These are phyloP conservation scores for Penicillium sp. DNA, from an alignment of 2,329 filamentous ascomycete genomes.

Conservation along the genomic window DNA sequence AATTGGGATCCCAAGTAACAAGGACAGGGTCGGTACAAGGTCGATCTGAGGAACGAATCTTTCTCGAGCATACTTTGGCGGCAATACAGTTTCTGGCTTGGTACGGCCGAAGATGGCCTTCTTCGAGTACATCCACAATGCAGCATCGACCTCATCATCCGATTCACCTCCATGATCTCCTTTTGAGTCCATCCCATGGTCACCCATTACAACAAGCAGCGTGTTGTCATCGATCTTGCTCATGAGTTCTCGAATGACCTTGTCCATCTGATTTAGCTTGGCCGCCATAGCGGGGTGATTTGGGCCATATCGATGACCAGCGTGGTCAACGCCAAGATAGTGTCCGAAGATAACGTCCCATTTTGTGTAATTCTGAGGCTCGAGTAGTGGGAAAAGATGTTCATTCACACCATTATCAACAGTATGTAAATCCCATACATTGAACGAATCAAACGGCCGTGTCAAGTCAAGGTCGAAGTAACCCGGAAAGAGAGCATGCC, in stretches of 20 bases:
- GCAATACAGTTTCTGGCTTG: slow-evolving; percentile 60
- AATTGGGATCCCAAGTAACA: slow-evolving; percentile 88
- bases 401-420: slow-evolving; percentile 94
- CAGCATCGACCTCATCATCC: slow-evolving; percentile 91
- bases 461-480: slow-evolving; percentile 90
- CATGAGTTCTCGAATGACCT: slow-evolving; percentile 73
- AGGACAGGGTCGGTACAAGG: slow-evolving; percentile 85
- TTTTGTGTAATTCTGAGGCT: slow-evolving; percentile 64
- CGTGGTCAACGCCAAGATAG: slow-evolving; percentile 94
- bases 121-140: slow-evolving; percentile 98
- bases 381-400: slow-evolving; percentile 78
- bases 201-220: slow-evolving; percentile 94
- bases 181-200: slow-evolving; percentile 97
- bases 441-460: slow-evolving; percentile 92
- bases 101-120: slow-evolving; percentile 81
- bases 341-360: slow-evolving; percentile 98
- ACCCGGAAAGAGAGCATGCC: slow-evolving; percentile 90
- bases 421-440: slow-evolving; percentile 96
- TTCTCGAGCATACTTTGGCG: slow-evolving; percentile 72
- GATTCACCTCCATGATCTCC: slow-evolving; percentile 99
- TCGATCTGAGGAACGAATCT: slow-evolving; percentile 84
- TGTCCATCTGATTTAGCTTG: slow-evolving; percentile 91
- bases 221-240: slow-evolving; percentile 80
- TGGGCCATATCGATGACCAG: slow-evolving; percentile 93
- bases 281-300: slow-evolving; percentile 89